Evolutionary conservation across 2,329 filamentous ascomycete genomes (phyloP).

Genomic region (Pseudocercospora crystallina): DNA sequence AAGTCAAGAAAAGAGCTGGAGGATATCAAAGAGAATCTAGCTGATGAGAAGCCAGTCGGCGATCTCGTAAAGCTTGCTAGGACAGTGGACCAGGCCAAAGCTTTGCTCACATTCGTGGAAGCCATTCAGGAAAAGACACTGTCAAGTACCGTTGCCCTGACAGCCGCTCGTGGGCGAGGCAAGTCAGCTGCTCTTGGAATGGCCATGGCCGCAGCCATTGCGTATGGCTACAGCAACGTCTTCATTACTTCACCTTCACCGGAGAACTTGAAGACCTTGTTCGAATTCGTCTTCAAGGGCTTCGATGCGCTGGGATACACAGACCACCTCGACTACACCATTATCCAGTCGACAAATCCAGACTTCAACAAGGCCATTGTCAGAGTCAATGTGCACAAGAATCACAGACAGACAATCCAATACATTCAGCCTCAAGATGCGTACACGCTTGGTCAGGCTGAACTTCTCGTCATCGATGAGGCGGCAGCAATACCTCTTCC

Average conservation of each 20-base stretch:
- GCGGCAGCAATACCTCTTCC: conserved; percentile 94
- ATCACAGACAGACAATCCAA: conserved; percentile 96
- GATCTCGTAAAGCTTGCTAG: conserved; percentile 79
- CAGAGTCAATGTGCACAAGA: conserved; percentile 88
- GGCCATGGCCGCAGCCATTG: conserved; percentile 88
- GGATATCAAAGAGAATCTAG: conserved; percentile 80
- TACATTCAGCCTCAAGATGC: conserved; percentile 97
- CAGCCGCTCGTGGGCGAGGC: conserved; percentile 88
- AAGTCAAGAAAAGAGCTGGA: conserved; percentile 74
- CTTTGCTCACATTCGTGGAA: conserved; percentile 93
- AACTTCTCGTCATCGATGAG: conserved; percentile 94
- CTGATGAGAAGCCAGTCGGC: conserved; percentile 82
- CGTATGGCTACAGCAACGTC: conserved; percentile 97
- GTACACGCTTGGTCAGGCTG: conserved; percentile 90
- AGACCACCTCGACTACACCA: conserved; percentile 95
- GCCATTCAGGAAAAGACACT: conserved; percentile 95
- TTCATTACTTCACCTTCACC: conserved; percentile 98
- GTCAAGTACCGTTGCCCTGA: conserved; percentile 88
- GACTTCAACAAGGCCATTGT: conserved; percentile 99
- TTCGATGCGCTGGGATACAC: conserved; percentile 93
- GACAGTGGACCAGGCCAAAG: conserved; percentile 94
- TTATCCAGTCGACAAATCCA: conserved; percentile 96
- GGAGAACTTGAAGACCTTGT: conserved; percentile 97
- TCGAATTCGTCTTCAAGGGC: conserved; percentile 97
- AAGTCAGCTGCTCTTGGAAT: conserved; percentile 96